These are phyloP conservation scores for Clarireedia sp. DNA, from an alignment of 2,329 filamentous ascomycete genomes.

Conservation along the genomic window DNA sequence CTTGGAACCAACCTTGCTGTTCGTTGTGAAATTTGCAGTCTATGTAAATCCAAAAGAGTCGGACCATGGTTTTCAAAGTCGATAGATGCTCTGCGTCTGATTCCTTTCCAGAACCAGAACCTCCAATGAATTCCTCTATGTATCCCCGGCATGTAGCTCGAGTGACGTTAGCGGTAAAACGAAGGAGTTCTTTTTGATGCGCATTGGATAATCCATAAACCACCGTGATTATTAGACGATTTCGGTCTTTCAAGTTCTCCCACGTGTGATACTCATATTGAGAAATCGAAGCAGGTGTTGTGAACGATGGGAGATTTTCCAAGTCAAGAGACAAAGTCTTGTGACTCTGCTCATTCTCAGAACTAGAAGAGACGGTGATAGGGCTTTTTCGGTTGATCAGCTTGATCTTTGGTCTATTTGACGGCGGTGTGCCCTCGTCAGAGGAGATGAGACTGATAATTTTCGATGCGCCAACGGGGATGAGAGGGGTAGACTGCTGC, in stretches of 20 bases:
- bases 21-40: conserved; percentile 19
- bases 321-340: conserved; percentile 5
- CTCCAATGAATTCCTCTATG: background rate
- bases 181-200: conserved; percentile 4
- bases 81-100: conserved; percentile 11
- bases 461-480: background rate
- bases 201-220: background rate
- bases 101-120: conserved; percentile 5
- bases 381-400: conserved; percentile 10
- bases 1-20: background rate
- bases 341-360: conserved; percentile 11
- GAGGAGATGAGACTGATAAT: conserved; percentile 21
- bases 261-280: conserved; percentile 16
- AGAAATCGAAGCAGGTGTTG: conserved; percentile 20
- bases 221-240: conserved; percentile 37
- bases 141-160: conserved; percentile 4
- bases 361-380: conserved; percentile 11
- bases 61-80: conserved; percentile 16
- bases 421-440: conserved; percentile 12
- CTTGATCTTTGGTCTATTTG: conserved; percentile 12
- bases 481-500: background rate
- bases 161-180: conserved; percentile 4
- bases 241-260: conserved; percentile 20
- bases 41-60: conserved; percentile 28
- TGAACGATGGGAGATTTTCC: conserved; percentile 16